Evolutionary conservation across 345 rosid species (phyloP), one percentile per base, ranked within the genome.

Genomic region (Tarenaya hassleriana): DNA sequence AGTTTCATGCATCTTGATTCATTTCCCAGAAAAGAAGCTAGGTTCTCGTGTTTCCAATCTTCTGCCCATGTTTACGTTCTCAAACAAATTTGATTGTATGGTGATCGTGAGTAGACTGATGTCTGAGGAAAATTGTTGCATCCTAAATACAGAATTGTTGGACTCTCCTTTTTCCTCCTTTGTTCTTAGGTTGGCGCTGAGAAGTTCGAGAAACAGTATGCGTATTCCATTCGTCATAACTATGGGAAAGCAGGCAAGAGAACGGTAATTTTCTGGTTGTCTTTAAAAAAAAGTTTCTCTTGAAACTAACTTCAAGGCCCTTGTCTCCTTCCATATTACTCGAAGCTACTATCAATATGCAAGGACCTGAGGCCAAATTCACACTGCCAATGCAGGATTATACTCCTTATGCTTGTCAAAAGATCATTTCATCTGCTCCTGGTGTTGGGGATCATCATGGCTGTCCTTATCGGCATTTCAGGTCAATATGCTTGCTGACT

Each of bases 231-330:
- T 55, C 94, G 94, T 24, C 97, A 92, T 70, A 85, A 77, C 69
- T 88, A 83, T 65, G 98, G 97, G 71, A 88, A 63, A 71, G 95
- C 85, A 69, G 96, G 97, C 63, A 92, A 92, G 72, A 76, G 95
- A 77, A 83, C 81, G 6, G 96, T 92, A 71, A 77, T 92, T n/a
- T 35, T 35, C 13, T 35, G n/a, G n/a, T 35, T 1, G 40, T 10
- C 1, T 35, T 35, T 2, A 24, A 24, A 24, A 5, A 24, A 24
- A 24, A 24, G 5, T 24, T 24, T 24, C 5, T 24, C 29, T 24
- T 24, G 29, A 24, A 24, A 2, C 29, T 2, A 24, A 2, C 29
- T 35, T 35, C 10, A 35, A 35, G 13, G 40, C 42, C 50, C 34
- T 32, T 41, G 17, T 27, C 19, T 43, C 35, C 27, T 37, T 1